Evolutionary conservation across 1,284 basidiomycete species (phyloP).

Genomic region (Trametes sp.): DNA sequence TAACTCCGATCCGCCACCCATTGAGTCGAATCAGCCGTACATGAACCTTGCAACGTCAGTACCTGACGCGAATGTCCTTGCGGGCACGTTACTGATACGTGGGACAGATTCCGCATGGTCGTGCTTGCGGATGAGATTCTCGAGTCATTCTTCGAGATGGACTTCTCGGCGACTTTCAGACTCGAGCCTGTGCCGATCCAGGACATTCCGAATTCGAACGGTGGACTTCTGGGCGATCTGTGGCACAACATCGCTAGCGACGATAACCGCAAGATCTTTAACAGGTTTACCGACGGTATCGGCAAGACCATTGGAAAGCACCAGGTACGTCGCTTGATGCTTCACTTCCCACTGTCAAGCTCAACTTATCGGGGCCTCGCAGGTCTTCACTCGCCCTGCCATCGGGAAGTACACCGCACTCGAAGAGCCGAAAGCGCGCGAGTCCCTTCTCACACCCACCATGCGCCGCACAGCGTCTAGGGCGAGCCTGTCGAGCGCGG

Average conservation of each 20-base stretch:
- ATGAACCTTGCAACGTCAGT: conserved; percentile 83
- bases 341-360: neutral
- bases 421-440: conserved; percentile 88
- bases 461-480: conserved; percentile 68
- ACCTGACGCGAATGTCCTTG: neutral
- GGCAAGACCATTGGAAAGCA: conserved; percentile 94
- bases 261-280: conserved; percentile 86
- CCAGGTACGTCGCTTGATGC: conserved; percentile 55
- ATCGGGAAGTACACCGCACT: conserved; percentile 86
- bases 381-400: conserved; percentile 81
- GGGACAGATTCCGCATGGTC: conserved; percentile 93
- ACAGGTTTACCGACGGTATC: conserved; percentile 90
- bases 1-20: conserved; percentile 55
- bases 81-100: neutral
- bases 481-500: conserved; percentile 51
- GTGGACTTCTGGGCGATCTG: conserved; percentile 81
- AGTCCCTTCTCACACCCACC: conserved; percentile 79
- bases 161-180: conserved; percentile 87
- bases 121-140: conserved; percentile 94
- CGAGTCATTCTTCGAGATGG: conserved; percentile 93
- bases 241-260: conserved; percentile 90
- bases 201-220: conserved; percentile 63
- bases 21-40: conserved; percentile 83
- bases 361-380: neutral
- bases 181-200: conserved; percentile 77